Evolutionary conservation across 306 rosid species (phyloP), one percentile per base, ranked within the genome.

Genomic region (Alnus rubra): DNA sequence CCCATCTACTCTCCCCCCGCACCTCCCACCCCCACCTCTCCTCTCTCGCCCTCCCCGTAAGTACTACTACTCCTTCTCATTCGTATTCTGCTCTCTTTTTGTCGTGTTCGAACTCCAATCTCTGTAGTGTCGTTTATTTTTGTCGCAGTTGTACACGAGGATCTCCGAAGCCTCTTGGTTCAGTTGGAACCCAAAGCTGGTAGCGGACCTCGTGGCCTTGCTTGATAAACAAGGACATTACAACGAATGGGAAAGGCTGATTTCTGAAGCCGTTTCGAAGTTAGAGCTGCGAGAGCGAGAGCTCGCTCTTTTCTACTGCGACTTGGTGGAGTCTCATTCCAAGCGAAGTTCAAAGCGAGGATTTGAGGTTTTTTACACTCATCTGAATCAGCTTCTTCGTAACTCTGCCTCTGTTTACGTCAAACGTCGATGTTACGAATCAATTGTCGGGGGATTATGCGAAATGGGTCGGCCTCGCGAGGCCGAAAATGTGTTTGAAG

Each of bases 101-200:
- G 2, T 59, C 14, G 74, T 60, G 14, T 19, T 70, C 11, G 42
- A 13, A 6, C 13, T 13, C 28, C 13, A 67, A 67, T 39, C 31
- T 42, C 51, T 28, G 35, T 28, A 23, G 2, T 72, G 42, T 53
- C 7, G 18, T 1, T 71, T 59, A 1, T 23, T 0, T 77, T 42
- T n/a, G 75, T 45, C 55, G 77, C 89, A 93, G 93, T 86, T 94
- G 9, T 94, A 92, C 76, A 73, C 84, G 0, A 78, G 83, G 84
- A 90, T 90, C 71, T 78, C 67, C 45, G 79, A 90, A 82, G 83
- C 90, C 0, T 74, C 92, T 12, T 94, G 98, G 98, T 92, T 90
- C 83, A 55, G 70, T 45, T 89, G 91, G 90, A 94, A 87, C 76
- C 85, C 94, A 50, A 86, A 86, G 79, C 82, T 90, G 60, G 90